Conservation (phyloP, 495 filamentous ascomycete species). For the Aspergillus nanangensis region DNA sequence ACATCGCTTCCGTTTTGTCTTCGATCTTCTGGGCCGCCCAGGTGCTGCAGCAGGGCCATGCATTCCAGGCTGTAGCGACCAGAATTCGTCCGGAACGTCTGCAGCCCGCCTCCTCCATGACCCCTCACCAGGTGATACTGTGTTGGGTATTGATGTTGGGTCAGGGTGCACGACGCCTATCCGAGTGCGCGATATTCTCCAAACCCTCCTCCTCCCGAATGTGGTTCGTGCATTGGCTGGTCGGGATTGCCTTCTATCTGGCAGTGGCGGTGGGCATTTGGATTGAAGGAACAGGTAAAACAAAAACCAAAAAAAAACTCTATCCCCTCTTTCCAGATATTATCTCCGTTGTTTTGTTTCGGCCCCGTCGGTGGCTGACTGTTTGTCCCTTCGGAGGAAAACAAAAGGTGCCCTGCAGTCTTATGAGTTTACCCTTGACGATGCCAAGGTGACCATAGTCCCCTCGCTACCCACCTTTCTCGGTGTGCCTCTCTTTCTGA, state of each 20-base stretch:
- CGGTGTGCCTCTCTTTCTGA: slow-evolving; percentile 61
- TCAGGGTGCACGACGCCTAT: slow-evolving; percentile 70
- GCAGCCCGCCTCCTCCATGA: slow-evolving; percentile 47
- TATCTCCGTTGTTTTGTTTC: too few species aligned
- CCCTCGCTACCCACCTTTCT: slow-evolving; percentile 58
- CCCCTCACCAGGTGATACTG: slow-evolving; percentile 59
- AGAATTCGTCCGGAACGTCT: slow-evolving; percentile 32
- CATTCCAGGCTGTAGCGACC: slow-evolving; percentile 36
- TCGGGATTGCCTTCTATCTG: slow-evolving; percentile 77
- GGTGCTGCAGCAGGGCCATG: slow-evolving; percentile 50
- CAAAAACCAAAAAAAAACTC: too few species aligned
- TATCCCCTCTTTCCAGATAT: too few species aligned
- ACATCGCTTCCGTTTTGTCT: slow-evolving; percentile 63
- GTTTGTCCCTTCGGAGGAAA: slow-evolving; percentile 7
- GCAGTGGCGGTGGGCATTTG: slow-evolving; percentile 69
- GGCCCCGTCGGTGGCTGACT: too few species aligned
- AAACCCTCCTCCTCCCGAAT: slow-evolving; percentile 68
- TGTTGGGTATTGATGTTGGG: slow-evolving; percentile 66
- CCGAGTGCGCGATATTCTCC: slow-evolving; percentile 61
- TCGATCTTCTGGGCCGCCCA: slow-evolving; percentile 76
- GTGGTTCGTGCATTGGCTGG: slow-evolving; percentile 76
- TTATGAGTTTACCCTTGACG: slow-evolving; percentile 21
- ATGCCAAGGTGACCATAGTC: slow-evolving; percentile 33
- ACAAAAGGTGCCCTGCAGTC: slow-evolving; percentile 29
- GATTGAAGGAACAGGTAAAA: slow-evolving; percentile 81